Conservation (phyloP, 352 stramenopile species). For the Globisporangium parvum region DNA sequence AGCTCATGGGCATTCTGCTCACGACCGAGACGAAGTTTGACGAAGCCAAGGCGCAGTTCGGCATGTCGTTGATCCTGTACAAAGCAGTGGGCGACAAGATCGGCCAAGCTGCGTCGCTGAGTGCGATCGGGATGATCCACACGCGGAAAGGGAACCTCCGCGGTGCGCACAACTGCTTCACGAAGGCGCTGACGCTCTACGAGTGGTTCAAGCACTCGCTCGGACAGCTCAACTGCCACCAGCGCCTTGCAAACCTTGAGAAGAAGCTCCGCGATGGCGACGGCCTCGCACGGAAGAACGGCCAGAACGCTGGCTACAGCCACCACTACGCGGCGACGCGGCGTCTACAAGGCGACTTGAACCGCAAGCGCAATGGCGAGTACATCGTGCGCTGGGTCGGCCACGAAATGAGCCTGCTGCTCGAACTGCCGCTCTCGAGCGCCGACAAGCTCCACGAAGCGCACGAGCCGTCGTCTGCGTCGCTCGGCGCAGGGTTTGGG, state of each 20-base stretch:
- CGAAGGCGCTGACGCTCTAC: conserved; percentile 71
- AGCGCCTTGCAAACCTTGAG: conserved; percentile 75
- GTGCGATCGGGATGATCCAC: conserved; percentile 77
- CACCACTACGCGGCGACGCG: conserved; percentile 76
- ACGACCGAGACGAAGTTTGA: conserved; percentile 83
- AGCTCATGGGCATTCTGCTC: conserved; percentile 72
- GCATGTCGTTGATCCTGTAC: conserved; percentile 67
- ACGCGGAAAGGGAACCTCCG: conserved; percentile 73
- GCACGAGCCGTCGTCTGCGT: conserved; percentile 21
- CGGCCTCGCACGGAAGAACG: conserved; percentile 44
- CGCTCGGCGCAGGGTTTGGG: conserved; percentile 1
- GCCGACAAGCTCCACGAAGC: conserved; percentile 43
- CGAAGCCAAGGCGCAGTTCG: conserved; percentile 76
- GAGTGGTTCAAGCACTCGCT: conserved; percentile 81
- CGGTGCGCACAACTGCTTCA: conserved; percentile 74
- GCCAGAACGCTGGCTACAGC: conserved; percentile 51
- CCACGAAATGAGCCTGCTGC: conserved; percentile 73
- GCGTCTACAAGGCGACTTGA: conserved; percentile 70
- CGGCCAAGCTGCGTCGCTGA: conserved; percentile 65
- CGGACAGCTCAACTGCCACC: conserved; percentile 75
- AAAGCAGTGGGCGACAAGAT: conserved; percentile 71
- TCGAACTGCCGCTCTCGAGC: conserved; percentile 47
- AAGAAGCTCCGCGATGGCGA: conserved; percentile 78
- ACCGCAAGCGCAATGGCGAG: conserved; percentile 73
- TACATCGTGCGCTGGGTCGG: conserved; percentile 80